Conservation (phyloP, 192 early-diverging fungal species). For the Linnemannia schmuckeri region DNA sequence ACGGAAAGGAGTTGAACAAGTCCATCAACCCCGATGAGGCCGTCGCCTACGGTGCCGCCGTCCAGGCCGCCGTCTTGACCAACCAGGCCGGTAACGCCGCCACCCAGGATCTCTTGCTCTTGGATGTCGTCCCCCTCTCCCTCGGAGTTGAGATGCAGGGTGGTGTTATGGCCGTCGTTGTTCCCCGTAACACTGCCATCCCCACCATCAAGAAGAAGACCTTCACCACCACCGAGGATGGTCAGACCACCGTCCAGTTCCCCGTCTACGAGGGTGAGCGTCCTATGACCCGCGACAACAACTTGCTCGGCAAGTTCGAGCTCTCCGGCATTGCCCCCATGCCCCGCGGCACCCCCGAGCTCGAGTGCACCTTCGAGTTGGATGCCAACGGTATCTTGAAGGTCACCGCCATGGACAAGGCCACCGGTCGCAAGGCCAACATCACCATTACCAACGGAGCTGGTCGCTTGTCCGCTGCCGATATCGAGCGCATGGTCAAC, state of each 20-base stretch:
- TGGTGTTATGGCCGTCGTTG: slow-evolving; percentile 84
- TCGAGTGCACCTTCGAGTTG: slow-evolving; percentile 86
- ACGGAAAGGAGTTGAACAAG: slow-evolving; percentile 85
- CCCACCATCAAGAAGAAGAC: slow-evolving; percentile 82
- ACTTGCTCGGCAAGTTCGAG: slow-evolving; percentile 87
- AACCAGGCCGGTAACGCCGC: slow-evolving; percentile 69
- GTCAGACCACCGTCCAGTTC: slow-evolving; percentile 87
- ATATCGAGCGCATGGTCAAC: slow-evolving; percentile 93
- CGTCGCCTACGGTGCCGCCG: slow-evolving; percentile 93
- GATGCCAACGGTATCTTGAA: slow-evolving; percentile 90
- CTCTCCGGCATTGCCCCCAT: slow-evolving; percentile 82
- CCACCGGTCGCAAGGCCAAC: slow-evolving; percentile 90
- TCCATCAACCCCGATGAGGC: slow-evolving; percentile 98
- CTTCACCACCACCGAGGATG: slow-evolving; percentile 84
- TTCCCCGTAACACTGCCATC: slow-evolving; percentile 86
- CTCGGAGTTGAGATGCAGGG: slow-evolving; percentile 89
- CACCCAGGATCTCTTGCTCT: slow-evolving; percentile 77
- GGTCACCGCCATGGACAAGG: slow-evolving; percentile 93
- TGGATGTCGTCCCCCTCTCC: slow-evolving; percentile 86
- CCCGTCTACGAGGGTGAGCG: slow-evolving; percentile 91
- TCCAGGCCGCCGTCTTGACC: slow-evolving; percentile 87
- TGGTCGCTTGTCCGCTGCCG: slow-evolving; percentile 88
- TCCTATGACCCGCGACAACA: slow-evolving; percentile 90
- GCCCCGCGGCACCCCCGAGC: slow-evolving; percentile 84
- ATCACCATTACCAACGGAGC: slow-evolving; percentile 97